These are phyloP conservation scores for Populus trichocarpa DNA, from an alignment of 441 rosid species.

Conservation along the genomic window DNA sequence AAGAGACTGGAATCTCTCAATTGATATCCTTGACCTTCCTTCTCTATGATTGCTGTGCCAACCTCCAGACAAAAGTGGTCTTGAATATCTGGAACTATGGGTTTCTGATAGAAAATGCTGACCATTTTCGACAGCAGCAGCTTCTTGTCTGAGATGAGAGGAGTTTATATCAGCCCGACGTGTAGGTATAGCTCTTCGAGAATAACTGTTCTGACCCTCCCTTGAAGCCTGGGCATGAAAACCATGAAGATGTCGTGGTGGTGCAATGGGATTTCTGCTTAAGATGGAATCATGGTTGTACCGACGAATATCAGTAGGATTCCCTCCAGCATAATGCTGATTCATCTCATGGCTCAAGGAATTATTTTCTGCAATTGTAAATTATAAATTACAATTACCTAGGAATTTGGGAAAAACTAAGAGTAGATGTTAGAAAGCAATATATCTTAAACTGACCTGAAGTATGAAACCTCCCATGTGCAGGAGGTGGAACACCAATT, in stretches of 20 bases:
- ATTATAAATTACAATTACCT: background rate
- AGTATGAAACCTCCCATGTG: slow-evolving; percentile 18
- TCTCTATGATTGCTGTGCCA: slow-evolving; percentile 28
- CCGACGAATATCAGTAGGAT: slow-evolving; percentile 15
- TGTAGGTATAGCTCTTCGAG: slow-evolving; percentile 22
- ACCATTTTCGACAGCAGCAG: slow-evolving; percentile 13
- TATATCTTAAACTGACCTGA: slow-evolving; percentile 24
- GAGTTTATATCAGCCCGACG: slow-evolving; percentile 6
- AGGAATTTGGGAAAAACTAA: background rate
- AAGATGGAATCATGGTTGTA: slow-evolving; percentile 16
- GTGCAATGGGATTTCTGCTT: slow-evolving; percentile 25
- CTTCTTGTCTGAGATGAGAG: slow-evolving; percentile 12
- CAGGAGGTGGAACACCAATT: slow-evolving; percentile 9
- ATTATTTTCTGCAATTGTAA: slow-evolving; percentile 22
- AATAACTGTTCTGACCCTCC: slow-evolving; percentile 13
- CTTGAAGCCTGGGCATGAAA: slow-evolving; percentile 8
- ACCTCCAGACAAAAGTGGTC: slow-evolving; percentile 23
- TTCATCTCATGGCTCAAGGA: slow-evolving; percentile 21
- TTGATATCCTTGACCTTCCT: slow-evolving; percentile 20
- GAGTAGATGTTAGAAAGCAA: slow-evolving; percentile 1
- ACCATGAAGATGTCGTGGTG: slow-evolving; percentile 14
- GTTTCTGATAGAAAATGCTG: slow-evolving; percentile 18
- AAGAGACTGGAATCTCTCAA: slow-evolving; percentile 21
- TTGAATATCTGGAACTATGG: slow-evolving; percentile 20
- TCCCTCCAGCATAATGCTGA: slow-evolving; percentile 17